Base-by-base conservation (phyloP, 140 eudicot species). In the Flaveria floridana region DNA sequence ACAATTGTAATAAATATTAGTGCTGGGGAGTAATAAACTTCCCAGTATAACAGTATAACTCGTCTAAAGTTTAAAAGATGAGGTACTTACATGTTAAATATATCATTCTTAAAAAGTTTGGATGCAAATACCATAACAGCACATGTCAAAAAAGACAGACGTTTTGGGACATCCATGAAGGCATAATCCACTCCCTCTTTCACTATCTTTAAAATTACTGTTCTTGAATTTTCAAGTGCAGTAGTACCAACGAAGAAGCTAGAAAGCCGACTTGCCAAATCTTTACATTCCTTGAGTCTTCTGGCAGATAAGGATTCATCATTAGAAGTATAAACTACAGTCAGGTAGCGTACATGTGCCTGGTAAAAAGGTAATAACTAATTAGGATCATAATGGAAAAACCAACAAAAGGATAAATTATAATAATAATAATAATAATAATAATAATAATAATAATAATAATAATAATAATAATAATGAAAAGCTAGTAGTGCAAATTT, bases 231-330 rank as follows among this genome's bases (percentile, higher is more conserved):
- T 74, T 78, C 87, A 55, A 96, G 84, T 19, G 90, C 95, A 78
- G 78, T 86, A 71, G 72, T 85, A 71, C 97, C 92, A 39, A 76
- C 85, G 76, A 86, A 91, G 76, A 91, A 82, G 23, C 83, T 84
- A 63, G 96, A 85, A 74, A 94, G 88, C 53, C 94, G 84, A 66
- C 59, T 71, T 28, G 99, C 86, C 48, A 94, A 84, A 79, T 88
- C 92, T 79, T 94, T 88, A 73, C 95, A 94, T 75, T 94, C 96
- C 73, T 86, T 82, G 61, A 90, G 82, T 70, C 88, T 71, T 77
- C 83, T 87, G 73, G 68, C 75, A 6, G 85, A 78, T 65, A 79
- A 28, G 4, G 87, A 78, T 51, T 79, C 87, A 58, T 86, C 86
- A 34, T 70, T 65, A 14, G 85, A 72, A 23, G 78, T 76, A 21